Percentiles rank a stretch among this genome's conserved stretches.
phyloP scores from a whole-genome alignment of 306 rosid genomes.

The Luffa acutangula region DNA sequence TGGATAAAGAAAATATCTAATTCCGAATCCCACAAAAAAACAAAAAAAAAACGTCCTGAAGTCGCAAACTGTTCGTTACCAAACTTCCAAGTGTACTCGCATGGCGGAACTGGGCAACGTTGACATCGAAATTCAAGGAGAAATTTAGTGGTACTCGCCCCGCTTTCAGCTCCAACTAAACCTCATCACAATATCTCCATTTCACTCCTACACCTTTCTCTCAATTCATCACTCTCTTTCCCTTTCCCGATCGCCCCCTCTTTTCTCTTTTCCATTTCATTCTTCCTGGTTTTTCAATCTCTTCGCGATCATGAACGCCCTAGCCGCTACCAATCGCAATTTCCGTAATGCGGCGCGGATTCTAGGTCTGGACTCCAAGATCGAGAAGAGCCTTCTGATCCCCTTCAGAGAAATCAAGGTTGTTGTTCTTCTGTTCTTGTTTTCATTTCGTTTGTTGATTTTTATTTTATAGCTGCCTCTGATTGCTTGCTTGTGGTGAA shows the following conservation, averaged over 20 bases:
- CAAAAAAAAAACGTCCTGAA: no score
- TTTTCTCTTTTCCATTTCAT: neutral
- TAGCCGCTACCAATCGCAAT: constrained; percentile 57
- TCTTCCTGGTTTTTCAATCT: neutral
- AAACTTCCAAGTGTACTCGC: neutral
- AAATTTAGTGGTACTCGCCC: neutral
- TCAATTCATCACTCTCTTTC: neutral
- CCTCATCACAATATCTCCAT: neutral
- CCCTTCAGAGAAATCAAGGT: constrained; percentile 66
- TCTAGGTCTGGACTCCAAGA: constrained; percentile 53
- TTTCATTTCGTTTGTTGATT: neutral
- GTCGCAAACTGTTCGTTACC: neutral
- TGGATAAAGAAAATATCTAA: no score
- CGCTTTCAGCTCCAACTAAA: neutral
- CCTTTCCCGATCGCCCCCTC: neutral
- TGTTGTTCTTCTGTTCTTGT: constrained; percentile 6
- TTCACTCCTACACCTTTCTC: neutral
- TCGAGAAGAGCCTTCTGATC: constrained; percentile 48
- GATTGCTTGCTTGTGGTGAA: constrained; percentile 5
- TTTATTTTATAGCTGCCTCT: neutral
- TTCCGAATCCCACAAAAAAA: no score
- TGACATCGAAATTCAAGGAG: neutral
- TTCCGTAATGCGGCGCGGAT: constrained; percentile 36
- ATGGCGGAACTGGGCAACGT: constrained; percentile 3
- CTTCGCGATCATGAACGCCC: constrained; percentile 42